These are phyloP conservation scores for Geosiphon pyriformis DNA, from an alignment of 192 early-diverging fungal genomes.

Conservation along the genomic window DNA sequence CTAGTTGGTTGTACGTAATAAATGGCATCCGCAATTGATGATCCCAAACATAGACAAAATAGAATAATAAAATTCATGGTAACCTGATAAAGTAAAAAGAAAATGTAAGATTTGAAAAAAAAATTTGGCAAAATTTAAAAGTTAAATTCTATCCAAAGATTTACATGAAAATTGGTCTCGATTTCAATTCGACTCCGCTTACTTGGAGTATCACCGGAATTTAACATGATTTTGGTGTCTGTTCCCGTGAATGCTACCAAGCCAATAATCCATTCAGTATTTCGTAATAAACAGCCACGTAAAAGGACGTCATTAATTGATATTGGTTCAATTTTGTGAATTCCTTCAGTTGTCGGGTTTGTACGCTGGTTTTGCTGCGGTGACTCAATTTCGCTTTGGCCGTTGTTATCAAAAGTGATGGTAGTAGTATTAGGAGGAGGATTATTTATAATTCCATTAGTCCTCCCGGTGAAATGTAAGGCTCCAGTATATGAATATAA, in stretches of 20 bases:
- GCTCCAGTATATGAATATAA: constrained; percentile 85
- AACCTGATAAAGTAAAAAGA: constrained; percentile 50
- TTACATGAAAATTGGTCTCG: constrained; percentile 85
- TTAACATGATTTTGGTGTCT: constrained; percentile 97
- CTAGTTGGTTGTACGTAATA: constrained; percentile 51
- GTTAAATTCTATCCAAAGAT: no score
- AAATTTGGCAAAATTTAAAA: neutral
- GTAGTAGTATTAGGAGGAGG: no score
- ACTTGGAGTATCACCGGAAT: constrained; percentile 85
- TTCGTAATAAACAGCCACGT: constrained; percentile 87
- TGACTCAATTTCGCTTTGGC: neutral
- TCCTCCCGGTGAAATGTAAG: constrained; percentile 36
- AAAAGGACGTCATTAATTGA: constrained; percentile 79
- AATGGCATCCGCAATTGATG: constrained; percentile 58
- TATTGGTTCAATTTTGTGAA: constrained; percentile 54
- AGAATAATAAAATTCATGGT: constrained; percentile 76
- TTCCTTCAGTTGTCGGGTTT: neutral
- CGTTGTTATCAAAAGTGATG: neutral
- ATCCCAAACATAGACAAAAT: constrained; percentile 65
- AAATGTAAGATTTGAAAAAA: constrained; percentile 17
- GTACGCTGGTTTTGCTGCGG: no score
- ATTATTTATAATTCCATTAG: no score
- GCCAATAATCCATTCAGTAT: constrained; percentile 86
- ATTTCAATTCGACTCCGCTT: constrained; percentile 89
- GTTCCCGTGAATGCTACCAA: constrained; percentile 83